Evolutionary conservation across 2,329 filamentous ascomycete species (phyloP).

Genomic region (Cadophora sp.): DNA sequence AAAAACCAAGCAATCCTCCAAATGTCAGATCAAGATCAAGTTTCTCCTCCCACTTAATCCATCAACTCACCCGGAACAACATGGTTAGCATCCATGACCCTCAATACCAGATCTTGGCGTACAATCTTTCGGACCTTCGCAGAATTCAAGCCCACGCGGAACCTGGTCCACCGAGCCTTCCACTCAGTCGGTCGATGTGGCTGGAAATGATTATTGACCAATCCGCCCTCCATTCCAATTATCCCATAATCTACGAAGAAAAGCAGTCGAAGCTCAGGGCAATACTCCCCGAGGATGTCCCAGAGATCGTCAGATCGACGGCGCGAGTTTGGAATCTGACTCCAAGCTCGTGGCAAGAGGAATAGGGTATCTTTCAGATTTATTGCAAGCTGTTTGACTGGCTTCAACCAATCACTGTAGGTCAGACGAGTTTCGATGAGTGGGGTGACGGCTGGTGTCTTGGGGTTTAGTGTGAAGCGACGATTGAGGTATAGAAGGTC

Average conservation of each 20-base stretch:
- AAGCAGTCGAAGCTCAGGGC: not conserved
- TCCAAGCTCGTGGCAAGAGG: not conserved
- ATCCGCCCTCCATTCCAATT: not conserved
- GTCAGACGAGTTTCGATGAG: not conserved
- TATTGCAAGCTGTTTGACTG: conserved; percentile 10
- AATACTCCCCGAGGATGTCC: not conserved
- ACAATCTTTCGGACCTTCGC: not conserved
- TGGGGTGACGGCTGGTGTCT: not conserved
- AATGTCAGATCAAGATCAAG: not conserved
- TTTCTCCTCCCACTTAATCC: not conserved
- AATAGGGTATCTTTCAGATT: not conserved
- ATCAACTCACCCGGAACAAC: not conserved
- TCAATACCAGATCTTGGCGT: conserved; percentile 5
- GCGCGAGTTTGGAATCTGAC: no score
- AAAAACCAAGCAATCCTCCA: not conserved
- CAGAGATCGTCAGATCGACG: not conserved
- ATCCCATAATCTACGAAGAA: conserved; percentile 4
- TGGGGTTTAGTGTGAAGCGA: conserved; percentile 1
- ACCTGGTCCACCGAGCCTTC: not conserved
- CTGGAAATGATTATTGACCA: not conserved
- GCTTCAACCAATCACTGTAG: conserved; percentile 2
- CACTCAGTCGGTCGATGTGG: not conserved
- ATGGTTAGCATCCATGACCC: not conserved
- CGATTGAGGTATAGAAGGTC: conserved; percentile 8
- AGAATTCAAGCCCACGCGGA: not conserved